Conservation (phyloP, 1,284 basidiomycete genomes). For the Rhodotorula mucilaginosa region DNA sequence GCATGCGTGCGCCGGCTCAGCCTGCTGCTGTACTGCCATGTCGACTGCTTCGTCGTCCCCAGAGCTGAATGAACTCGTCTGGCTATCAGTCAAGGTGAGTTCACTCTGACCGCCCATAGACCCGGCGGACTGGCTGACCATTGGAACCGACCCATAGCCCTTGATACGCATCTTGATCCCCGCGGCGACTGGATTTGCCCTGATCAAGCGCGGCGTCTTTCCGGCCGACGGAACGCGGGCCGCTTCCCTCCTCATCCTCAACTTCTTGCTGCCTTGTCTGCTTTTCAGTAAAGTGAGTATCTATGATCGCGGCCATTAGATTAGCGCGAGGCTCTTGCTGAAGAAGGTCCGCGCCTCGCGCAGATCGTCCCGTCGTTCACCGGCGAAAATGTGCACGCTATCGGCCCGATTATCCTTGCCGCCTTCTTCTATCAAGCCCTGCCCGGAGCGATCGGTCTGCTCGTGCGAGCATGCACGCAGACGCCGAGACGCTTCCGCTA, state of each 20-base stretch:
- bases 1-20: neutral
- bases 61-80: constrained; percentile 2
- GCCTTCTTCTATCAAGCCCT: constrained; percentile 52
- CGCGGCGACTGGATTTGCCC: constrained; percentile 17
- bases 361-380: constrained; percentile 73
- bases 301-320: neutral
- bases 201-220: constrained; percentile 11
- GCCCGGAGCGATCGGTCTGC: constrained; percentile 58
- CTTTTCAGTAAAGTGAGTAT: constrained; percentile 72
- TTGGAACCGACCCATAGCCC: neutral
- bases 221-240: constrained; percentile 16
- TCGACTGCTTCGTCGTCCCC: no score
- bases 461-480: constrained; percentile 67
- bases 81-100: constrained; percentile 14
- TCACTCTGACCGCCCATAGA: neutral
- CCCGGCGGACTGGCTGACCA: neutral
- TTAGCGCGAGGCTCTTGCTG: neutral
- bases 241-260: constrained; percentile 47
- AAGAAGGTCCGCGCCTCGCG: constrained; percentile 40
- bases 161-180: constrained; percentile 20
- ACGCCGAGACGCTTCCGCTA: constrained; percentile 71
- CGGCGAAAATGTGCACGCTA: constrained; percentile 60
- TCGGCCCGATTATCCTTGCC: constrained; percentile 55
- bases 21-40: neutral
- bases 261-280: constrained; percentile 66